Base-by-base conservation (phyloP, 2,329 filamentous ascomycete species). In the Fusarium sp. region DNA sequence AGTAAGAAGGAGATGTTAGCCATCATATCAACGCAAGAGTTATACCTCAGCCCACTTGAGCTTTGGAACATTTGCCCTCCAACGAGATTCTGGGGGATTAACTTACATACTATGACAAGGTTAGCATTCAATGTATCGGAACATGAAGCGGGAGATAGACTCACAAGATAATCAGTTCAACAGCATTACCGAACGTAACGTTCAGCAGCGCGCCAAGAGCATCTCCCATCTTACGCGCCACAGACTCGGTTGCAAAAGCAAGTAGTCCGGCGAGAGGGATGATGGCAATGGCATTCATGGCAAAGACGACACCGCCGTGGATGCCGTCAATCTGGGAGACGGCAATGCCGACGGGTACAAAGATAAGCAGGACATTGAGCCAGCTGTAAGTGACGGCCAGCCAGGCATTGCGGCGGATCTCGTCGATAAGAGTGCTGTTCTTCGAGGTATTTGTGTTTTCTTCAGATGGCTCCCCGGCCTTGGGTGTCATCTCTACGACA, bases 141-240 rank as follows among this genome's bases (percentile, higher is more conserved):
- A 24, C 6, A 35, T 17, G 4, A 46, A 16, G 38, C 55, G 24
- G 10, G 57, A 20, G 49, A 22, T 14, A 46, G 36, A 64, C 85
- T 80, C 81, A 88, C 86, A 94, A 94, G 72, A 95, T 94, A 79
- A 95, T 94, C 79, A 95, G 83, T 81, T 95, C 93, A 27, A 94
- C 93, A 24, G 92, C 92, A 80, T 95, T 94, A 75, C 93, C 92
- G 84, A 94, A 94, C 10, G 92, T 94, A 69, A 94, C 91, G 77
- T 94, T 94, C 79, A 94, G 87, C 76, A 94, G 82, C 36, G 92
- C 92, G 64, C 92, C 92, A 53, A 94, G 84, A 5, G 92, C 92
- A 79, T 94, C 92, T 61, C 92, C 93, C 82, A 95, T 87, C 75
- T 90, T 90, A 73, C 87, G 88, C 56, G 93, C 92, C 66, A 94